Evolutionary conservation across 2,329 filamentous ascomycete genomes (phyloP), one percentile per base, ranked within the genome.

Genomic region (Plenodomus tracheiphilus): DNA sequence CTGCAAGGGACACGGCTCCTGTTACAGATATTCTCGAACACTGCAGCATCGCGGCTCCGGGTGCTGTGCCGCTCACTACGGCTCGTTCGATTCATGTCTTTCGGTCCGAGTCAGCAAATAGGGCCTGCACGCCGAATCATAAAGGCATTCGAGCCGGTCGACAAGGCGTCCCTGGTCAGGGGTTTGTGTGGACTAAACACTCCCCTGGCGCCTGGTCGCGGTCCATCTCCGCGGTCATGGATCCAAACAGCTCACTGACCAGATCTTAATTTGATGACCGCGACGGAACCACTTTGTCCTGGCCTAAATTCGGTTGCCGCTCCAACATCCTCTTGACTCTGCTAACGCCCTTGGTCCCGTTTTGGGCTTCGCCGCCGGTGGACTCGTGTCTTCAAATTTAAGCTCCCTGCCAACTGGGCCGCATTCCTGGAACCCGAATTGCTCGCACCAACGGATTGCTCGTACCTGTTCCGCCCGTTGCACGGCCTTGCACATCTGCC

Each of bases 201-300:
- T 58, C 54, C 56, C 54, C 52, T 35, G 39, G 40, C 52, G 47
- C 56, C 48, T 54, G 55, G 43, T 51, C 55, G 47, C 56, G 52
- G 51, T 58, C 49, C 54, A 53, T 54, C 51, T 54, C 56, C 58
- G 50, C 53, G 39, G 52, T 47, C 52, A 41, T 58, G 59, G 56
- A 50, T 50, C 53, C 42, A 48, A 22, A 43, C 48, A 49, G 41
- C 51, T 48, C 58, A 62, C 59, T 62, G 60, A 61, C 58, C 61
- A 59, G 50, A 54, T 56, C 55, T 58, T 58, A 60, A 60, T 42
- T 54, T 46, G 47, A 54, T 46, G 37, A 30, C 36, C 20, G 34
- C 37, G 30, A 34, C 15, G 28, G 28, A 4, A 15, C 4, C 6
- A 15, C 28, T 8, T 32, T 32, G 28, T 11, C 28, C 11, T 32